A percentile compares a stretch with the other conserved stretches of the same genome.
Conservation (phyloP, 2,329 filamentous ascomycete genomes). For the Nakataea oryzae region DNA sequence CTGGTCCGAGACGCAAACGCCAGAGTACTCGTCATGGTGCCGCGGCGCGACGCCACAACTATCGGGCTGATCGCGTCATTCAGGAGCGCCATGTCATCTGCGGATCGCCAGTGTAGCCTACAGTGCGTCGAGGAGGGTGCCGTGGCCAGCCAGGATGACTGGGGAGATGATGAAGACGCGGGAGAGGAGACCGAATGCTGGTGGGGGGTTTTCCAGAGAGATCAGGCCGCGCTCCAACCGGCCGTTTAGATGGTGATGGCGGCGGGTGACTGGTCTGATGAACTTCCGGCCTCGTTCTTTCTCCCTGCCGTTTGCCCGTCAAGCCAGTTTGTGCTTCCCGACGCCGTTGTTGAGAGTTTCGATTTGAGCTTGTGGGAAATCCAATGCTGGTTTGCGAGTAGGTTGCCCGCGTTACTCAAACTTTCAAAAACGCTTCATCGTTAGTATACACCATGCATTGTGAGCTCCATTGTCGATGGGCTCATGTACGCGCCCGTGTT, state of each 20-base stretch:
- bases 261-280: neutral
- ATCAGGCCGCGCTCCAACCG: neutral
- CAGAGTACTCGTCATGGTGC: constrained; percentile 70
- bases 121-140: constrained; percentile 48
- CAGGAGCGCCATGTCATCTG: constrained; percentile 41
- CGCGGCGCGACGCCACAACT: constrained; percentile 61
- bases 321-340: neutral
- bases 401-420: neutral
- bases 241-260: neutral
- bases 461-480: no score
- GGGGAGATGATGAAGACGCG: constrained; percentile 44
- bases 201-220: constrained; percentile 50
- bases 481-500: no score
- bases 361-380: neutral
- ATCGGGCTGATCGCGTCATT: constrained; percentile 52
- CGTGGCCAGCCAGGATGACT: constrained; percentile 63
- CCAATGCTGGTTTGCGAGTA: neutral
- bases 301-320: neutral
- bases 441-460: neutral
- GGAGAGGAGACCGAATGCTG: constrained; percentile 53
- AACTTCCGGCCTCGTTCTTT: neutral
- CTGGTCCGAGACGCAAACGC: constrained; percentile 46
- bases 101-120: constrained; percentile 31
- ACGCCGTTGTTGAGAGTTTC: neutral
- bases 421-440: neutral